A percentile compares a stretch with the other conserved stretches of the same genome.
These are phyloP conservation scores for Cinchona pubescens DNA, from an alignment of 257 asterid genomes.

Conservation along the genomic window DNA sequence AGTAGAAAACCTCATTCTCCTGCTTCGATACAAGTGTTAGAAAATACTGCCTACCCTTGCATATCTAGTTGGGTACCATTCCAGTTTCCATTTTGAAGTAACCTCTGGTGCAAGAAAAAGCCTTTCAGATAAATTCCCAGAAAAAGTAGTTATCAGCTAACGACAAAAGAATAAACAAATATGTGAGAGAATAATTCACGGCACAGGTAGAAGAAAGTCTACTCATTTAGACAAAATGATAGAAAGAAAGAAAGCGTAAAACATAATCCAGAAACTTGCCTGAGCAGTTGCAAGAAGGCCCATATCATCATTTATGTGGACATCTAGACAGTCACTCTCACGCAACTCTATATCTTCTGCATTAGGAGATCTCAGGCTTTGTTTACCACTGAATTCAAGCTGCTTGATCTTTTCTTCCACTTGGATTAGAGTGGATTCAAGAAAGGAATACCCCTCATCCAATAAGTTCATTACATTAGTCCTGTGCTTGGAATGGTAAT, in stretches of 20 bases:
- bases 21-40: too few relatives aligned
- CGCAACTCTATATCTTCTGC: constrained; percentile 36
- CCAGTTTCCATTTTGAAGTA: background rate
- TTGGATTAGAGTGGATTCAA: constrained; percentile 46
- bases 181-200: background rate
- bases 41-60: too few relatives aligned
- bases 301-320: constrained; percentile 55
- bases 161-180: background rate
- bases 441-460: constrained; percentile 66
- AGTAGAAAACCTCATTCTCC: too few relatives aligned
- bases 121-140: background rate
- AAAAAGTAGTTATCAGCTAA: background rate
- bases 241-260: background rate
- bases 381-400: constrained; percentile 42
- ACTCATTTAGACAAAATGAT: background rate
- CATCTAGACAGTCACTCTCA: constrained; percentile 72
- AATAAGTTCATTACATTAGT: constrained; percentile 48
- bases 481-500: constrained; percentile 52
- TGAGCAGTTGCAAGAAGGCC: constrained; percentile 34
- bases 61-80: background rate
- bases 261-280: constrained; percentile 35
- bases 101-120: background rate
- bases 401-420: constrained; percentile 64
- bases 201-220: background rate
- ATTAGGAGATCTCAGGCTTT: constrained; percentile 31